Evolutionary conservation across 2,329 filamentous ascomycete genomes (phyloP).

Genomic region (Celoporthe dispersa): DNA sequence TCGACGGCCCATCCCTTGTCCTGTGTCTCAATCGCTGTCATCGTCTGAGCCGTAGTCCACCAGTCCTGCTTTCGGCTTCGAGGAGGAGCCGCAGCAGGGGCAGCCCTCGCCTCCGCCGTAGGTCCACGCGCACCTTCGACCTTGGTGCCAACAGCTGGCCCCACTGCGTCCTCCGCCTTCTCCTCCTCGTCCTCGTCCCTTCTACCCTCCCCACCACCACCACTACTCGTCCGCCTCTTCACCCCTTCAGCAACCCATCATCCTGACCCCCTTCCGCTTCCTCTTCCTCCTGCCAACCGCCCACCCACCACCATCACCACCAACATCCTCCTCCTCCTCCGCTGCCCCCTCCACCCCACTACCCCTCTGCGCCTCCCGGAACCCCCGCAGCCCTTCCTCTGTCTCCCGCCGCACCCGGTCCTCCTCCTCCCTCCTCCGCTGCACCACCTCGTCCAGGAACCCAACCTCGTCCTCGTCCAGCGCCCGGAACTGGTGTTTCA

Average conservation of each 20-base stretch:
- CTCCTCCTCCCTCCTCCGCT: slow-evolving; percentile 56
- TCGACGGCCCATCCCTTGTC: neutral
- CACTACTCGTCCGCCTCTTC: slow-evolving; percentile 29
- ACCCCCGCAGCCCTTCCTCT: slow-evolving; percentile 59
- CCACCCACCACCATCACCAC: slow-evolving; percentile 16
- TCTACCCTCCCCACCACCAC: neutral
- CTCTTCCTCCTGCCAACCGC: slow-evolving; percentile 14
- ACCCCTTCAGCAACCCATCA: slow-evolving; percentile 27
- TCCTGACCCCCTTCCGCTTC: slow-evolving; percentile 29
- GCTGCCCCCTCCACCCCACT: slow-evolving; percentile 20
- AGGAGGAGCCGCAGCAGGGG: slow-evolving; percentile 7
- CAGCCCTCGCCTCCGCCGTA: slow-evolving; percentile 35
- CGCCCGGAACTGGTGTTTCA: slow-evolving; percentile 77
- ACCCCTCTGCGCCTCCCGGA: slow-evolving; percentile 55
- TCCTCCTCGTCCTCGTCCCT: slow-evolving; percentile 24
- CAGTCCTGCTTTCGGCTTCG: slow-evolving; percentile 45
- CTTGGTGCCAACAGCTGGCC: neutral
- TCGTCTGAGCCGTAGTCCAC: slow-evolving; percentile 63
- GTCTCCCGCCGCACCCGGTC: slow-evolving; percentile 58
- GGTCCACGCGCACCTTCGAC: slow-evolving; percentile 21
- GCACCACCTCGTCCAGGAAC: slow-evolving; percentile 67
- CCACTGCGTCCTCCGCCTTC: slow-evolving; percentile 9
- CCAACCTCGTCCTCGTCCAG: slow-evolving; percentile 81
- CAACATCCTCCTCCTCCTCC: slow-evolving; percentile 12
- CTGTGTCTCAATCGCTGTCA: slow-evolving; percentile 42